Percentiles rank a stretch among this genome's conserved stretches.
These are phyloP conservation scores for Fusarium oligoseptatum DNA, from an alignment of 2,329 filamentous ascomycete species.

Conservation along the genomic window DNA sequence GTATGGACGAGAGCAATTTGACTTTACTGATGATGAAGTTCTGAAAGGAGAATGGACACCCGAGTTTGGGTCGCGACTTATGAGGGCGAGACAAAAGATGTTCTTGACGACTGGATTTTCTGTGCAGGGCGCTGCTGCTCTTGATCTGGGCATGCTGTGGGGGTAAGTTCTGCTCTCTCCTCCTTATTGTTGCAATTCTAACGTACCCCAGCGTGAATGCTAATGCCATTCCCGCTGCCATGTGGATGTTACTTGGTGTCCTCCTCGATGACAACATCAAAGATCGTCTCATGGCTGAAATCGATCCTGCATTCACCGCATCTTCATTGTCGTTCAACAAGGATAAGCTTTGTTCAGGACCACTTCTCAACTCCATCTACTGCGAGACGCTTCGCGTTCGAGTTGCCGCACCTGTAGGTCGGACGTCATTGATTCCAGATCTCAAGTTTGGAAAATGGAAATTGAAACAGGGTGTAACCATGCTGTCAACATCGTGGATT, in stretches of 20 bases:
- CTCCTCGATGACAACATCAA: constrained; percentile 25
- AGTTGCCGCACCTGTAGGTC: constrained; percentile 35
- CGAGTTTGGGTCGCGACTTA: constrained; percentile 42
- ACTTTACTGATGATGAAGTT: constrained; percentile 7
- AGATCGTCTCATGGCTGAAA: constrained; percentile 28
- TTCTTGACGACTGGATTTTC: constrained; percentile 25
- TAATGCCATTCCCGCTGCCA: constrained; percentile 40
- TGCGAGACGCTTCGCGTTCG: constrained; percentile 51
- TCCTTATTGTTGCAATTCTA: rapidly evolving
- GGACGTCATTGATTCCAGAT: constrained; percentile 30
- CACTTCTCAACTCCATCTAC: constrained; percentile 53
- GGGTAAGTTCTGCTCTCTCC: constrained; percentile 20
- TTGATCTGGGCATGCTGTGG: constrained; percentile 43
- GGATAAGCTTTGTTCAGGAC: constrained; percentile 34
- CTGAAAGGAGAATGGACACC: constrained; percentile 39
- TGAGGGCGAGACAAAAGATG: constrained; percentile 43
- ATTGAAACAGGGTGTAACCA: constrained; percentile 26
- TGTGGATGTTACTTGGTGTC: constrained; percentile 38
- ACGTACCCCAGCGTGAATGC: constrained; percentile 12
- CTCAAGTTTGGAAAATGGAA: constrained; percentile 42
- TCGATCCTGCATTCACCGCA: constrained; percentile 15
- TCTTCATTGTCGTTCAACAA: constrained; percentile 30
- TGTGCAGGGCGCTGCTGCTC: constrained; percentile 29
- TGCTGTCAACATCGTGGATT: constrained; percentile 31
- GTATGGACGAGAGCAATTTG: constrained; percentile 9